Base-by-base conservation (phyloP, 257 asterid genomes). In the Fraxinus cuspidata region DNA sequence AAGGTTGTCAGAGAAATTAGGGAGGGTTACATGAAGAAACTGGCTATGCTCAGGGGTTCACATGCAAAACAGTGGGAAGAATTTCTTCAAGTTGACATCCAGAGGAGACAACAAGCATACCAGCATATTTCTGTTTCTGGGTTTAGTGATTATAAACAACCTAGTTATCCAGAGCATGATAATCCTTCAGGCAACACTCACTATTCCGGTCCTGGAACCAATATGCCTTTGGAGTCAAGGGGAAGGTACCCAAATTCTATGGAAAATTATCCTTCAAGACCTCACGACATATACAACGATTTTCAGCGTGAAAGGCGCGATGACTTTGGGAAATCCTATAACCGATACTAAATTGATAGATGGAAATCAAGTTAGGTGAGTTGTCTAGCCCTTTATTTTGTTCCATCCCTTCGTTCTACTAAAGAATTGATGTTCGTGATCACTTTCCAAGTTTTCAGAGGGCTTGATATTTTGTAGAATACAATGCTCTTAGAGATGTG, bases 51-150 rank as follows among this genome's bases (percentile, higher is more conserved):
- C 74, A 89, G 90, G 88, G 91, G 77, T 77, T 56, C 89, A 77
- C 98, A 92, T 78, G 92, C 91, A 73, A 90, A 84, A 75, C 86
- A 90, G 84, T 89, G 97, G 97, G 96, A 88, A 73, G 97, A 90
- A 84, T 92, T 96, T 85, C 91, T 96, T 85, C 96, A 81, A 72
- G 79, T 53, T 69, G 93, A 96, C 83, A 88, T 81, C 77, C 96
- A 79, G 71, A 87, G 89, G 85, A 86, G 88, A 76, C 91, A 76
- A 31, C 85, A 80, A 82, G 83, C 89, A 78, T 84, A 77, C 23
- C 94, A 79, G 15, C 84, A 81, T 40, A 49, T 87, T 64, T 70
- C 95, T 11, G 74, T 90, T 73, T 82, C 97, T 71, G 96, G 85
- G 13, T 87, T 86, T 75, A 81, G 87, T 75, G 89, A 87, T 69